Evolutionary conservation across 2,329 filamentous ascomycete genomes (phyloP), one percentile per base, ranked within the genome.

Genomic region (Colletotrichum abscissum): DNA sequence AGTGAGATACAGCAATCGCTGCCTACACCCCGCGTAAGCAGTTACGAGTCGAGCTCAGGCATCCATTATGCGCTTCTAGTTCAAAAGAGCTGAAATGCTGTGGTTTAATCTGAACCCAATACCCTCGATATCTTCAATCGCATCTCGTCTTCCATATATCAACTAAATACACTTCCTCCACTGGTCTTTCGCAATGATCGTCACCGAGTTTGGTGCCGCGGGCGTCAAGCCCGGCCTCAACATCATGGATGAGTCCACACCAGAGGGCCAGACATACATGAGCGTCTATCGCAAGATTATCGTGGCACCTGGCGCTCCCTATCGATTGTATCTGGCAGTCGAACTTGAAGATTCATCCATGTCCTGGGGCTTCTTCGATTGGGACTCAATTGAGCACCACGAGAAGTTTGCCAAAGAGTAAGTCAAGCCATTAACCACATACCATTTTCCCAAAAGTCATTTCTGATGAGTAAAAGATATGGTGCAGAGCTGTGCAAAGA

Each of bases 321-420:
- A 70, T 19, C 62, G 66, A 2, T 65, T 78, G 1, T 78, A 74
- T 52, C 77, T 74, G 74, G 75, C 77, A 7, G 57, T 76, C 7
- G 77, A 79, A 35, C 55, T 74, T 12, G 75, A 79, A 26, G 68
- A 76, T 14, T 75, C 78, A 4, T 70, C 64, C 26, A 73, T 73
- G 5, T 12, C 76, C 11, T 79, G 78, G 77, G 67, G 67, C 1
- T 77, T 79, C 33, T 79, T 79, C 16, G 78, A 78, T 49, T 79
- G 77, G 72, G 76, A 77, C 28, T 78, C 77, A 0, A 54, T 79
- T 4, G 77, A 77, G 35, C 73, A 78, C 35, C 78, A 79, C 52
- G 30, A 75, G 30, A 69, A 63, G 2, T 79, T 78, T 19, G 75
- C 75, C 4, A 69, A 76, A 56, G 60, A 69, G 78, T 77, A 63